Evolutionary conservation across 371 early-diverging fungal genomes (phyloP).

Genomic region (Nosema bombycis): DNA sequence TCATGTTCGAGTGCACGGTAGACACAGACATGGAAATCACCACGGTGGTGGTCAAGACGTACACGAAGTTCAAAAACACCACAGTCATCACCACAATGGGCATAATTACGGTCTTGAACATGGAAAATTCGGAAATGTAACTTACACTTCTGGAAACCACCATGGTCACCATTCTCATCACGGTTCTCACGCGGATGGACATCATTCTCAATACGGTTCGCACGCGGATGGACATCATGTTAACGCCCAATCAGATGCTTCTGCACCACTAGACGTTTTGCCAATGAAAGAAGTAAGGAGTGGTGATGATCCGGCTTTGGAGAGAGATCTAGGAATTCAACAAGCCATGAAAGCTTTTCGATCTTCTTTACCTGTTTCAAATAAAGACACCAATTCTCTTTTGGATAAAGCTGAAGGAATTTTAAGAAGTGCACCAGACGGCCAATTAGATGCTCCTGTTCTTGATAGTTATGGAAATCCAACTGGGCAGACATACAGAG

Average conservation of each 20-base stretch:
- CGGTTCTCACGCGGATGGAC: no score
- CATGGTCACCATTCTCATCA: no score
- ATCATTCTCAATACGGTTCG: no score
- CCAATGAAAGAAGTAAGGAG: slow-evolving; percentile 7
- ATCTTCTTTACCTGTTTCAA: background rate
- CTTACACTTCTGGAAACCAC: no score
- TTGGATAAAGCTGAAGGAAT: background rate
- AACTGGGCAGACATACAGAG: slow-evolving; percentile 4
- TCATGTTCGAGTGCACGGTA: no score
- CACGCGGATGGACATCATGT: no score
- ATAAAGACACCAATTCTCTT: background rate
- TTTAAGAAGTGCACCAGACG: slow-evolving; percentile 7
- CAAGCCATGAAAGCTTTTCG: background rate
- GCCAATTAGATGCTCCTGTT: background rate
- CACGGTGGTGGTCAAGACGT: no score
- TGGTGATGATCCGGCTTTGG: slow-evolving; percentile 6
- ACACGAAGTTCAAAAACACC: no score
- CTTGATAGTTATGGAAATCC: background rate
- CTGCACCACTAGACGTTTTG: slow-evolving; percentile 1
- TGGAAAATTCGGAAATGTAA: no score
- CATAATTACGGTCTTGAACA: no score
- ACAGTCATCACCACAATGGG: no score
- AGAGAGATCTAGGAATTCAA: background rate
- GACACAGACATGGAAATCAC: no score
- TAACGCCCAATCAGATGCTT: background rate